phyloP scores from a whole-genome alignment of 805 yeast genomes.

The Debaryomyces maramus region DNA sequence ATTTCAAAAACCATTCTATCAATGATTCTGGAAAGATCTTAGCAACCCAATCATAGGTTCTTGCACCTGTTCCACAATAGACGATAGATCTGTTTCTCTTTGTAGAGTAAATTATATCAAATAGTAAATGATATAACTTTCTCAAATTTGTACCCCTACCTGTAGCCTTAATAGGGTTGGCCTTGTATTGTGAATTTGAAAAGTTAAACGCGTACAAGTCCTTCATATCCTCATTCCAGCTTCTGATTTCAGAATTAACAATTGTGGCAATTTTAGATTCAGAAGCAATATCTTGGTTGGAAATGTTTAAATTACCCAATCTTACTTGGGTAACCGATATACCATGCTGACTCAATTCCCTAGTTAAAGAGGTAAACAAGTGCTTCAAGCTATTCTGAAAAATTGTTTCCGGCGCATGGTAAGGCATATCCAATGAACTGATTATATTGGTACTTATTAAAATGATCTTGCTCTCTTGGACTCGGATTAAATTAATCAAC shows the following conservation, averaged over 20 bases:
- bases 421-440: constrained; percentile 55
- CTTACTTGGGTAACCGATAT: constrained; percentile 40
- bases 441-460: constrained; percentile 57
- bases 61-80: constrained; percentile 45
- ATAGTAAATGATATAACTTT: constrained; percentile 39
- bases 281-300: constrained; percentile 19
- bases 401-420: constrained; percentile 62
- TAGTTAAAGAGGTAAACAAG: constrained; percentile 32
- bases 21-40: constrained; percentile 32
- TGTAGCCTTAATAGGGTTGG: constrained; percentile 29
- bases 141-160: constrained; percentile 33
- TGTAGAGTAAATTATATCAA: constrained; percentile 34
- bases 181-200: constrained; percentile 27
- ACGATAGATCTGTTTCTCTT: constrained; percentile 29
- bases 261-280: constrained; percentile 24
- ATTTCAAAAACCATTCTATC: constrained; percentile 22
- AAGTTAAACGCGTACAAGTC: constrained; percentile 32
- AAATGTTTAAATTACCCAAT: constrained; percentile 39
- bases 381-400: constrained; percentile 46
- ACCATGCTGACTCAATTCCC: constrained; percentile 38
- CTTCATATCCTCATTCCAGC: constrained; percentile 39
- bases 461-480: constrained; percentile 50
- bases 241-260: constrained; percentile 36
- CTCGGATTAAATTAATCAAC: constrained; percentile 52
- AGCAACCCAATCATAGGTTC: constrained; percentile 35